phyloP scores from a whole-genome alignment of 2,329 filamentous ascomycete species.

The Colletotrichum filicis region DNA sequence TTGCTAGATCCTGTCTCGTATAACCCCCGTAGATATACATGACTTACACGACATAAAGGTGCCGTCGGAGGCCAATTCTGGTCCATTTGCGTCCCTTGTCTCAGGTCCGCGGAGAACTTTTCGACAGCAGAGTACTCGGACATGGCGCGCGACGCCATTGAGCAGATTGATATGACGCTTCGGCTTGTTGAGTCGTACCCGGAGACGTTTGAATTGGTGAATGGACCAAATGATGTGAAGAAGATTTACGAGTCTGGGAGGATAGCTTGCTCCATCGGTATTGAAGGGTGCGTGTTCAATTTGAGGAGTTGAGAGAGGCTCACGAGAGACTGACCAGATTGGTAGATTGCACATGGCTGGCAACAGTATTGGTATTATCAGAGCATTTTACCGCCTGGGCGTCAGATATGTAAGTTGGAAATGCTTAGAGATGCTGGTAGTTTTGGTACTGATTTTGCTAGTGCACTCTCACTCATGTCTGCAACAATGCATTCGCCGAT shows the following conservation, averaged over 20 bases:
- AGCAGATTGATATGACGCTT: conserved; percentile 40
- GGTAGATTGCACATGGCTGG: conserved; percentile 43
- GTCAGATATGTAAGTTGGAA: conserved; percentile 44
- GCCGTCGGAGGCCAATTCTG: conserved; percentile 45
- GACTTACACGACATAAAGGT: neutral
- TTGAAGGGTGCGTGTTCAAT: conserved; percentile 41
- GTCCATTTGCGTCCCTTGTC: conserved; percentile 42
- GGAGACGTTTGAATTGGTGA: conserved; percentile 39
- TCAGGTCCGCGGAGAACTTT: conserved; percentile 40
- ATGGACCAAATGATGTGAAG: conserved; percentile 42
- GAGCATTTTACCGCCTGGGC: conserved; percentile 46
- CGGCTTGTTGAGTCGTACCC: conserved; percentile 40
- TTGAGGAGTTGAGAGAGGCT: neutral
- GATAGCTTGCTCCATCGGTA: conserved; percentile 48
- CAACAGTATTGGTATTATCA: conserved; percentile 46
- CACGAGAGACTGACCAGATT: neutral
- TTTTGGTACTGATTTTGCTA: neutral
- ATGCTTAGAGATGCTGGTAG: no score
- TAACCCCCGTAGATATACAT: no score
- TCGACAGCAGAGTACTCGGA: conserved; percentile 38
- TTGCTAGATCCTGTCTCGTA: no score
- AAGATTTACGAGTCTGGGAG: conserved; percentile 41
- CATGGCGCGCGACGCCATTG: conserved; percentile 36
- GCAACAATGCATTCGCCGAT: conserved; percentile 42
- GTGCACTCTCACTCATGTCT: conserved; percentile 43